Base-by-base conservation (phyloP, 139 green algal genomes). In the Tetratostichococcus sp. region DNA sequence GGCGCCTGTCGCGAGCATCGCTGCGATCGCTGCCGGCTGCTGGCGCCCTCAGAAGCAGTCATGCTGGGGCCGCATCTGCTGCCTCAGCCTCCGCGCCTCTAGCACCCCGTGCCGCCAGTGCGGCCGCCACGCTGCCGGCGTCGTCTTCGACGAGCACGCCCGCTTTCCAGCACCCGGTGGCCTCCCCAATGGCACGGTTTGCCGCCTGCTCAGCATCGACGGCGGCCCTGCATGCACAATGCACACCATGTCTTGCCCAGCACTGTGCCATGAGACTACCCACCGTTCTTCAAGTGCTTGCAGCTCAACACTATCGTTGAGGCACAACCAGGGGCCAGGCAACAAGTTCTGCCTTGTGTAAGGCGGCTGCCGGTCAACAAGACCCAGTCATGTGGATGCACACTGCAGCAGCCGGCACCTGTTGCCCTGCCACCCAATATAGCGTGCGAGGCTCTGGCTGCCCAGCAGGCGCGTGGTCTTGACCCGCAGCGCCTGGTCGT, bases 101-200 rank as follows among this genome's bases (percentile, higher is more conserved):
- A n/a, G 35, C 23, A 4, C 26, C 50, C 25, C 28, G 31, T 21
- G n/a, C 77, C 59, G 50, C 75, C 69, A 89, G 72, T 0, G 77
- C 77, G 57, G 75, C 77, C 1, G 28, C 70, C 17, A 94, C 80
- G 30, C 69, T 82, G 19, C 86, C 84, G 25, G 73, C 50, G 39
- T 85, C 85, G 68, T 95, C 83, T 67, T 95, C 91, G 11, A 95
- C 88, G 21, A 95, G 80, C 66, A 88, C 83, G 0, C 91, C 91
- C 5, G 74, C 80, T 79, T 94, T 95, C 89, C 91, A 93, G 73
- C 91, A 95, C 26, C 91, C 88, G 4, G 81, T 86, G 4, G 35
- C 59, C 32, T 85, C 83, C 0, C 90, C 91, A 1, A 95, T 80
- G 21, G 74, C 75, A 35, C 85, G 86, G 74, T 96, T 91, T 28